These are phyloP conservation scores for Pichia exigua DNA, from an alignment of 805 yeast genomes.

Conservation along the genomic window DNA sequence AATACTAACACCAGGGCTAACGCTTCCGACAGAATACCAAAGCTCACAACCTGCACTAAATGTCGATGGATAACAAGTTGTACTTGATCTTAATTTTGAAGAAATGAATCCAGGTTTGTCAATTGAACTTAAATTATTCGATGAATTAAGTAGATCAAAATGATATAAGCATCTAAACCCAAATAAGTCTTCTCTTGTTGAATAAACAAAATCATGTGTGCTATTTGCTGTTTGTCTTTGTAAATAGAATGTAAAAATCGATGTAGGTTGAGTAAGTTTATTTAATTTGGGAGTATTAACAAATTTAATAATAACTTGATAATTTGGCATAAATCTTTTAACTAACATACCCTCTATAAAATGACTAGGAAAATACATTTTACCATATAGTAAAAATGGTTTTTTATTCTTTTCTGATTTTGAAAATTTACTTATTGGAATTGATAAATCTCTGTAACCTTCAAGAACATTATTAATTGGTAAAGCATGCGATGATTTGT, in stretches of 20 bases:
- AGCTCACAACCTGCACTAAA: slow-evolving; percentile 74
- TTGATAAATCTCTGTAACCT: slow-evolving; percentile 41
- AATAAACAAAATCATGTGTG: slow-evolving; percentile 68
- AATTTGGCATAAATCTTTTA: slow-evolving; percentile 46
- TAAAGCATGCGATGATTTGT: slow-evolving; percentile 43
- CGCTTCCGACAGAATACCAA: slow-evolving; percentile 77
- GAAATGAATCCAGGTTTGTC: not conserved
- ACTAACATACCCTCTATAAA: slow-evolving; percentile 83
- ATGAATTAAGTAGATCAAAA: slow-evolving; percentile 30
- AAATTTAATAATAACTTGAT: slow-evolving; percentile 68
- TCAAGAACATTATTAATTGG: slow-evolving; percentile 61
- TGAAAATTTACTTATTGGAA: not conserved
- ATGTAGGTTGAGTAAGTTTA: slow-evolving; percentile 24
- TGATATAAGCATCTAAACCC: slow-evolving; percentile 79
- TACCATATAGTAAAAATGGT: slow-evolving; percentile 63
- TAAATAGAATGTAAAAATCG: slow-evolving; percentile 57
- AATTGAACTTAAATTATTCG: not conserved
- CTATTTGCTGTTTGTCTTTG: slow-evolving; percentile 59
- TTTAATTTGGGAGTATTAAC: slow-evolving; percentile 46
- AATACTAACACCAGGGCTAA: slow-evolving; percentile 85
- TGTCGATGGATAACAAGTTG: slow-evolving; percentile 31
- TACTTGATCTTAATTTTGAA: slow-evolving; percentile 3
- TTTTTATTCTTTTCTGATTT: slow-evolving; percentile 3
- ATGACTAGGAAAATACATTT: slow-evolving; percentile 82
- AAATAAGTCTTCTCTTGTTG: slow-evolving; percentile 73